A percentile compares a stretch with the other conserved stretches of the same genome.
Evolutionary conservation across 805 yeast genomes (phyloP).

Genomic region (Lipomyces starkeyi): DNA sequence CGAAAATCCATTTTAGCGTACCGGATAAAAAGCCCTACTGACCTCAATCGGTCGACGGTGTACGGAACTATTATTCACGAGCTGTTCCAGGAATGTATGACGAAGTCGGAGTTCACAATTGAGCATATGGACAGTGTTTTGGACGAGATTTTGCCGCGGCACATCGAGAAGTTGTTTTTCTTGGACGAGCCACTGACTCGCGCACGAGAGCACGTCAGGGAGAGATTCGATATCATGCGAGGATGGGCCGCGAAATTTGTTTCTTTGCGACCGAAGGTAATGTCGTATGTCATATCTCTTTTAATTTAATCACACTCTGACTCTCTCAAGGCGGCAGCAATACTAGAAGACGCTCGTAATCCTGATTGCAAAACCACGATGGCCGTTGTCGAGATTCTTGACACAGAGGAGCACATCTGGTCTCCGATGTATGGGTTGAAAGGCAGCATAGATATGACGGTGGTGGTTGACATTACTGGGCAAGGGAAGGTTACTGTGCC

Average conservation of each 20-base stretch:
- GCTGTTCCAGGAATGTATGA: constrained; percentile 67
- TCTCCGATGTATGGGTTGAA: constrained; percentile 88
- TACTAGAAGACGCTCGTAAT: not conserved
- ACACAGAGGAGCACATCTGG: constrained; percentile 90
- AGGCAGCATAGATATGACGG: constrained; percentile 88
- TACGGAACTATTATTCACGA: constrained; percentile 86
- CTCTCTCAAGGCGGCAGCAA: not conserved
- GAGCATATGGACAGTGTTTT: constrained; percentile 48
- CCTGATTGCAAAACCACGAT: constrained; percentile 43
- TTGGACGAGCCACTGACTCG: constrained; percentile 37
- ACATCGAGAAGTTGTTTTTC: constrained; percentile 41
- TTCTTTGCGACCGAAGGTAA: constrained; percentile 17
- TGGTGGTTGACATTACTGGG: constrained; percentile 59
- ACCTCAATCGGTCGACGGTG: constrained; percentile 65
- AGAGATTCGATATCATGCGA: constrained; percentile 34
- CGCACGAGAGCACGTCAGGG: constrained; percentile 39
- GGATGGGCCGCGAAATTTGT: constrained; percentile 43
- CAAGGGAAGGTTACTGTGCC: constrained; percentile 57
- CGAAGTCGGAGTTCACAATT: constrained; percentile 47
- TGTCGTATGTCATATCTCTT: not conserved
- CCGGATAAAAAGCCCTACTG: constrained; percentile 67
- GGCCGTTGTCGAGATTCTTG: constrained; percentile 69
- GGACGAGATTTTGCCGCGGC: constrained; percentile 39
- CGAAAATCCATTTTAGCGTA: constrained; percentile 69
- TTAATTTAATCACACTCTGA: not conserved